These are phyloP conservation scores for Cadophora sp. DNA, from an alignment of 2,329 filamentous ascomycete species.

Conservation along the genomic window DNA sequence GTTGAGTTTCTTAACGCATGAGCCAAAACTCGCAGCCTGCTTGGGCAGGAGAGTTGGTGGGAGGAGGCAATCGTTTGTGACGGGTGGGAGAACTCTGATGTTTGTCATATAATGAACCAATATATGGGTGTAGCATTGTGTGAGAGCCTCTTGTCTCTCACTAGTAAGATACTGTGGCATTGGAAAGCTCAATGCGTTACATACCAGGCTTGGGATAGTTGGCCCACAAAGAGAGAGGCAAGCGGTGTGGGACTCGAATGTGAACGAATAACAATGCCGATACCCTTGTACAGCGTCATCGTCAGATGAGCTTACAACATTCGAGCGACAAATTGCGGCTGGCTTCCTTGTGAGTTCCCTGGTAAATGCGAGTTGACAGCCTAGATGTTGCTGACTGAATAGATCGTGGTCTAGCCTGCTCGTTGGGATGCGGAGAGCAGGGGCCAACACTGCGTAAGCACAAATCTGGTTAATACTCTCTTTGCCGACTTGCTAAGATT, in stretches of 20 bases:
- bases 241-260: neutral
- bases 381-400: neutral
- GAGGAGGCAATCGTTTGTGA: too few species aligned
- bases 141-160: too few species aligned
- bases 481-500: neutral
- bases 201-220: neutral
- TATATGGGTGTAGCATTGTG: too few species aligned
- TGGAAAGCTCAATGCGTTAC: neutral
- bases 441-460: neutral
- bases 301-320: neutral
- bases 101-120: too few species aligned
- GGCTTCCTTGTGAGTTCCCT: neutral
- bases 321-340: neutral
- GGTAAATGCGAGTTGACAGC: neutral
- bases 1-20: too few species aligned
- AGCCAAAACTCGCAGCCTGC: too few species aligned
- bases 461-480: constrained; percentile 1
- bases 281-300: neutral
- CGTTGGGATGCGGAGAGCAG: neutral
- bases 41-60: too few species aligned
- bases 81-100: too few species aligned
- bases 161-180: too few species aligned
- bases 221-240: neutral
- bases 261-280: constrained; percentile 2
- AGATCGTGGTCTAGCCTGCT: neutral